Percentiles rank a stretch among this genome's conserved stretches.
Conservation (phyloP, 2,329 filamentous ascomycete genomes). For the Verticillium klebahnii region DNA sequence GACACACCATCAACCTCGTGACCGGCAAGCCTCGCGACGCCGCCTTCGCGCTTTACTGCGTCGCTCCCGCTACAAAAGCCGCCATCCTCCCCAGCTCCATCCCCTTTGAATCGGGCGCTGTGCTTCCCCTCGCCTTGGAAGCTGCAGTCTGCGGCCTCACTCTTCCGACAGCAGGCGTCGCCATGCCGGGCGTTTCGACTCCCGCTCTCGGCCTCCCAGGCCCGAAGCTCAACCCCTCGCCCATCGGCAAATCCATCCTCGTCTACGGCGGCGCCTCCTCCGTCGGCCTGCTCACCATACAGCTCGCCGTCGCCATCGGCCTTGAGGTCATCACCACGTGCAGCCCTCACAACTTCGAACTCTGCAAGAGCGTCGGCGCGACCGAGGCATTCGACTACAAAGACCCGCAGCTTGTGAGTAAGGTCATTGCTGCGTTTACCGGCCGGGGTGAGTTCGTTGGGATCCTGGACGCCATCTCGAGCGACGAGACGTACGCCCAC, state of each 20-base stretch:
- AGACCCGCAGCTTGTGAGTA: slow-evolving; percentile 20
- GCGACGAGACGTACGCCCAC: slow-evolving; percentile 15
- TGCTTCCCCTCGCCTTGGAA: slow-evolving; percentile 20
- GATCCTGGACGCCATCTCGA: slow-evolving; percentile 20
- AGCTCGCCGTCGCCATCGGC: slow-evolving; percentile 37
- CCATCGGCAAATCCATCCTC: slow-evolving; percentile 16
- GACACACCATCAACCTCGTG: slow-evolving; percentile 18
- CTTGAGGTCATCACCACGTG: slow-evolving; percentile 40
- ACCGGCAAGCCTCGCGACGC: slow-evolving; percentile 20
- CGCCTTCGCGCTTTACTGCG: slow-evolving; percentile 18
- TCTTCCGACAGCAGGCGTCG: slow-evolving; percentile 14
- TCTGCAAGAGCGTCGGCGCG: slow-evolving; percentile 37
- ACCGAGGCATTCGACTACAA: slow-evolving; percentile 39
- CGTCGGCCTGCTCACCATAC: slow-evolving; percentile 40
- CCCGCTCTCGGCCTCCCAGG: slow-evolving; percentile 17
- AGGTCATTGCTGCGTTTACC: slow-evolving; percentile 24
- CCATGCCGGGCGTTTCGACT: slow-evolving; percentile 21
- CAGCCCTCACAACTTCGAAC: slow-evolving; percentile 36
- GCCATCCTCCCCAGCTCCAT: slow-evolving; percentile 21
- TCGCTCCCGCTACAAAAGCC: slow-evolving; percentile 16
- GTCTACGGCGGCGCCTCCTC: slow-evolving; percentile 46
- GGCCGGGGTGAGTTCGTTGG: slow-evolving; percentile 16
- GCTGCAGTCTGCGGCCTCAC: slow-evolving; percentile 21
- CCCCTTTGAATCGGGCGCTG: slow-evolving; percentile 16
- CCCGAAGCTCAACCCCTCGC: slow-evolving; percentile 12